A percentile compares a stretch with the other conserved stretches of the same genome.
phyloP scores from a whole-genome alignment of 2,329 filamentous ascomycete species.

The Aureobasidium sp. region DNA sequence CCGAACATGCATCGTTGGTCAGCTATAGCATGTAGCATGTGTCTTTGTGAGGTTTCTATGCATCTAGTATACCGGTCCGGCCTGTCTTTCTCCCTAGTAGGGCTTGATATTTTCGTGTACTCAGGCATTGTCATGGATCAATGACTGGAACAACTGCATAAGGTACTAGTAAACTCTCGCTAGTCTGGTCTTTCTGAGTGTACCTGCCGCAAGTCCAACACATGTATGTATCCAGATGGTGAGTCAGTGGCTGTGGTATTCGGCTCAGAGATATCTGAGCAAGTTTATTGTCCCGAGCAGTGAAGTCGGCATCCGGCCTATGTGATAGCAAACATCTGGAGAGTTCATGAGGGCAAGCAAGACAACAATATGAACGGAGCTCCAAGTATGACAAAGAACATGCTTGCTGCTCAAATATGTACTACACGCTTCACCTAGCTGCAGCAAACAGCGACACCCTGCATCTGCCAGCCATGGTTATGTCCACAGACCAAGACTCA shows the following conservation, averaged over 20 bases:
- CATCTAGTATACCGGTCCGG: too few relatives aligned
- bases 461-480: not conserved
- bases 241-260: not conserved
- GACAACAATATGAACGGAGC: not conserved
- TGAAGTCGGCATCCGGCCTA: not conserved
- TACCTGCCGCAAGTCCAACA: not conserved
- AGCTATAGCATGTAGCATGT: not conserved
- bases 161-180: not conserved
- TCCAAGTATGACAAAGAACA: not conserved
- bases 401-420: not conserved
- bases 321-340: not conserved
- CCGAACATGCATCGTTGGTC: too few relatives aligned
- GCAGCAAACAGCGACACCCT: not conserved
- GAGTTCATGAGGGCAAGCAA: not conserved
- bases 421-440: not conserved
- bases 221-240: not conserved
- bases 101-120: too few relatives aligned
- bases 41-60: too few relatives aligned
- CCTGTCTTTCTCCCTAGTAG: too few relatives aligned
- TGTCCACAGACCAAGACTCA: not conserved
- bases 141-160: not conserved
- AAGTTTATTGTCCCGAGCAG: not conserved
- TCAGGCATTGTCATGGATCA: not conserved
- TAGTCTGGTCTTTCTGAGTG: not conserved
- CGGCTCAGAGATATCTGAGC: not conserved